These are phyloP conservation scores for Syzygium oleosum DNA, from an alignment of 345 rosid genomes.

Conservation along the genomic window DNA sequence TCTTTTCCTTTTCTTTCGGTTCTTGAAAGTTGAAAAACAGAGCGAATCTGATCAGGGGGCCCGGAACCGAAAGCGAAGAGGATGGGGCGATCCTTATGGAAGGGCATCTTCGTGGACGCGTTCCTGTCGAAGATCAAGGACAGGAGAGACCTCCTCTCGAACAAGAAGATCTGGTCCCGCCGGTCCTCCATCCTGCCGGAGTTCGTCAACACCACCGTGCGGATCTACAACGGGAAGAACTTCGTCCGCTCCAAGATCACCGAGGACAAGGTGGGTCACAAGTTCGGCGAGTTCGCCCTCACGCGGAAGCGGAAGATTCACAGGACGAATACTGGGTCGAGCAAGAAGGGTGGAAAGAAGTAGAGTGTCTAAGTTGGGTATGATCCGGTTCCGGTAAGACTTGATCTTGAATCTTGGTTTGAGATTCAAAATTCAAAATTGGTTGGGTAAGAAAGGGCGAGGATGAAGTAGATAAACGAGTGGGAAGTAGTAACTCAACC, in stretches of 20 bases:
- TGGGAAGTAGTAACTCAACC: neutral
- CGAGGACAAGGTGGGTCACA: slow-evolving; percentile 45
- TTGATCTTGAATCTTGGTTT: neutral
- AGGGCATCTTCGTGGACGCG: slow-evolving; percentile 26
- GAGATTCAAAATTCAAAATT: neutral
- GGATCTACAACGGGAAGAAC: slow-evolving; percentile 37
- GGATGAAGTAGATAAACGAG: neutral
- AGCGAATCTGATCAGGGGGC: neutral
- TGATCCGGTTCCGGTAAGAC: neutral
- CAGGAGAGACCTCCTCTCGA: slow-evolving; percentile 7
- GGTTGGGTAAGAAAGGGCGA: neutral
- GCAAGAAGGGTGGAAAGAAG: neutral
- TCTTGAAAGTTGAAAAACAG: neutral
- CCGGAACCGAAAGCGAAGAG: neutral
- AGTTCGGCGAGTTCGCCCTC: slow-evolving; percentile 40
- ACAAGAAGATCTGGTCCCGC: slow-evolving; percentile 32
- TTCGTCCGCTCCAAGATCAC: slow-evolving; percentile 41
- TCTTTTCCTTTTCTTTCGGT: neutral
- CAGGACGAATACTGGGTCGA: neutral
- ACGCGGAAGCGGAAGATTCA: slow-evolving; percentile 20
- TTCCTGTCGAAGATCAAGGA: slow-evolving; percentile 22
- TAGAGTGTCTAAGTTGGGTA: neutral
- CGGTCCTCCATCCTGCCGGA: slow-evolving; percentile 25
- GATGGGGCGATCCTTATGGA: neutral
- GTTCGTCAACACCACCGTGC: slow-evolving; percentile 21